Evolutionary conservation across 208 protist genomes (phyloP), one percentile per base, ranked within the genome.

Genomic region (Acanthamoeba healyi): DNA sequence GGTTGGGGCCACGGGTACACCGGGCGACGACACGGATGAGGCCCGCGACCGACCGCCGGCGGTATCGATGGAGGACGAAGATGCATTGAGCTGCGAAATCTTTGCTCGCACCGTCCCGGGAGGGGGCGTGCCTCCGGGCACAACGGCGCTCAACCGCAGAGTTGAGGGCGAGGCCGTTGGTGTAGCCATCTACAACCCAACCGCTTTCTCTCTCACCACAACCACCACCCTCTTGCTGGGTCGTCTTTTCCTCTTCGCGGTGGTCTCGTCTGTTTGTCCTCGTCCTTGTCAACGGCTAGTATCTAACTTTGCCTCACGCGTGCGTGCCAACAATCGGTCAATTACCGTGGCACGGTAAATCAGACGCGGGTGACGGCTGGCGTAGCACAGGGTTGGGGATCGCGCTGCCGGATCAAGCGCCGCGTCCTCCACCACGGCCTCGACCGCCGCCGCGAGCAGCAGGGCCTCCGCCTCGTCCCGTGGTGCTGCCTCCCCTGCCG

Each of bases 71-170:
- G 44, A 49, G 14, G 77, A 86, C 22, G 77, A 49, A 2, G 77
- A 86, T 24, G 77, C 77, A 7, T 86, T 86, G 44, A 86, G 77
- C 42, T 86, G 77, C 15, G 77, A 86, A 58, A 86, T 86, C 44
- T 86, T 86, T 6, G 77, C 77, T 22, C 77, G 77, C 40, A 86
- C 77, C n/a, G 77, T 86, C 7, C 77, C 77, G 0, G 77, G 77
- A 0, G 77, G 77, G 24, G 77, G 77, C 19, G 77, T 86, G 44
- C 44, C 77, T 29, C 38, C 77, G 10, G 77, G 44, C n/a, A 42
- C 26, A 15, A 67, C 29, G 29, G 46, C 19, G 77, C 44, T 86
- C 44, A 49, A 40, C 26, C 44, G 77, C 77, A 32, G 4, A 58
- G 56, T 5, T 51, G 54, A 10, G 22, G 56, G 34, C 36, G 84